Percentiles rank a stretch among this genome's conserved stretches.
Conservation (phyloP, 495 filamentous ascomycete genomes). For the Rostrohypoxylon terebratum region DNA sequence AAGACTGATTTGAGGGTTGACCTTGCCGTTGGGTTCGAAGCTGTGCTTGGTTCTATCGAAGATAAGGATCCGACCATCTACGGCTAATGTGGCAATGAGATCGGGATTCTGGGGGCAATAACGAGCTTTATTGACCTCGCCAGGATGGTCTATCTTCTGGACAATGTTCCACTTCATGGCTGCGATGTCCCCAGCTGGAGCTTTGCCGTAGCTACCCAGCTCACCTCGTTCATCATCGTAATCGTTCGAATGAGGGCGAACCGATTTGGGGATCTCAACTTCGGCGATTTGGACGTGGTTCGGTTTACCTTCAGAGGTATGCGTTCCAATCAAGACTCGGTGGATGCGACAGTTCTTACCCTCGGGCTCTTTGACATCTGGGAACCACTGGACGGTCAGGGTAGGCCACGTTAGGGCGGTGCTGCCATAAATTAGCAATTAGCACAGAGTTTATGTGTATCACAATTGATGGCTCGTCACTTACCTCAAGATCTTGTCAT, state of each 20-base stretch:
- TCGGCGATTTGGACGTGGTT: constrained; percentile 97
- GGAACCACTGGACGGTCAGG: constrained; percentile 97
- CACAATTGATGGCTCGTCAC: constrained; percentile 1
- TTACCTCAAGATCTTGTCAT: constrained; percentile 90
- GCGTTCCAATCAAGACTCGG: constrained; percentile 91
- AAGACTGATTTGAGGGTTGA: constrained; percentile 85
- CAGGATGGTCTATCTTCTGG: constrained; percentile 95
- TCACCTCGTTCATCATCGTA: constrained; percentile 94
- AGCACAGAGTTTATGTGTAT: neutral
- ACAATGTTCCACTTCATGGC: constrained; percentile 86
- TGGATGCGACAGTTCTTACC: constrained; percentile 91
- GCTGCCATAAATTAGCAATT: constrained; percentile 55
- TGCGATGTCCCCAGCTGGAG: constrained; percentile 61
- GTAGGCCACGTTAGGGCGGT: constrained; percentile 98
- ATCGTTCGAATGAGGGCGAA: constrained; percentile 76
- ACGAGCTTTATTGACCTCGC: constrained; percentile 97
- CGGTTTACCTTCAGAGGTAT: constrained; percentile 85
- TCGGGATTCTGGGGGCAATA: constrained; percentile 99
- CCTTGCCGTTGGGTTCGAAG: constrained; percentile 73
- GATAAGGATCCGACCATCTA: constrained; percentile 87
- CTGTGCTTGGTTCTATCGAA: constrained; percentile 97
- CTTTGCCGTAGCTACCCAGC: constrained; percentile 91
- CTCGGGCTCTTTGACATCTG: constrained; percentile 86
- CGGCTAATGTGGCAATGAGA: constrained; percentile 93
- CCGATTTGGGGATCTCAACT: constrained; percentile 86